Conservation (phyloP, 2,329 filamentous ascomycete genomes). For the Boeremia exigua region DNA sequence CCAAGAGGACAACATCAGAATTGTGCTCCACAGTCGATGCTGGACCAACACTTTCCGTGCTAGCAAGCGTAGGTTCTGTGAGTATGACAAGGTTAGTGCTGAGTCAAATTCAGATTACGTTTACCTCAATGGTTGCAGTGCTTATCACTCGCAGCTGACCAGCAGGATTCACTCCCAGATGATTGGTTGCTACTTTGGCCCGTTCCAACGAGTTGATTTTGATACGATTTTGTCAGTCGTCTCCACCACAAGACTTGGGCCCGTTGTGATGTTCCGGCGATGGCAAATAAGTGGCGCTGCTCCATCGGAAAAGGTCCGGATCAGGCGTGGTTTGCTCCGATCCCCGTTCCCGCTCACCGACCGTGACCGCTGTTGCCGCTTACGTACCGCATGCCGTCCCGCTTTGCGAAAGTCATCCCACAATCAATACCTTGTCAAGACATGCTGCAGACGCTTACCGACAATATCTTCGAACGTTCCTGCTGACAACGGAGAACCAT, state of each 20-base stretch:
- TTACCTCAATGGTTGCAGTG: too few relatives aligned
- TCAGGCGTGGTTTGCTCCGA: background rate
- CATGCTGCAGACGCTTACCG: background rate
- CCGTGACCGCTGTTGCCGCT: too few relatives aligned
- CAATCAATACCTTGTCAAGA: background rate
- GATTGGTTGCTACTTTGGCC: too few relatives aligned
- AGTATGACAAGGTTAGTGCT: too few relatives aligned
- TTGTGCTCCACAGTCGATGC: background rate
- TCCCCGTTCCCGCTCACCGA: conserved; percentile 1
- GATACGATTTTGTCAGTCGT: background rate
- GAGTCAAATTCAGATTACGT: too few relatives aligned
- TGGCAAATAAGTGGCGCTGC: background rate
- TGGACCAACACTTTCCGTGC: background rate
- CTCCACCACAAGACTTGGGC: background rate
- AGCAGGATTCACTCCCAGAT: too few relatives aligned
- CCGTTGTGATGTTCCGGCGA: background rate
- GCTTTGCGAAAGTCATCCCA: background rate
- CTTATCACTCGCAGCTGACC: too few relatives aligned
- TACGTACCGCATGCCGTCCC: background rate
- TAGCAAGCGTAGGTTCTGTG: too few relatives aligned
- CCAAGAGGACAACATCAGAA: background rate
- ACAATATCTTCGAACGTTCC: background rate
- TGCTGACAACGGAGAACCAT: background rate
- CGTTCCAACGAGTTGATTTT: background rate
- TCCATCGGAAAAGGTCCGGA: background rate